Conservation (phyloP, 345 rosid genomes). For the Gossypium thurberi region DNA sequence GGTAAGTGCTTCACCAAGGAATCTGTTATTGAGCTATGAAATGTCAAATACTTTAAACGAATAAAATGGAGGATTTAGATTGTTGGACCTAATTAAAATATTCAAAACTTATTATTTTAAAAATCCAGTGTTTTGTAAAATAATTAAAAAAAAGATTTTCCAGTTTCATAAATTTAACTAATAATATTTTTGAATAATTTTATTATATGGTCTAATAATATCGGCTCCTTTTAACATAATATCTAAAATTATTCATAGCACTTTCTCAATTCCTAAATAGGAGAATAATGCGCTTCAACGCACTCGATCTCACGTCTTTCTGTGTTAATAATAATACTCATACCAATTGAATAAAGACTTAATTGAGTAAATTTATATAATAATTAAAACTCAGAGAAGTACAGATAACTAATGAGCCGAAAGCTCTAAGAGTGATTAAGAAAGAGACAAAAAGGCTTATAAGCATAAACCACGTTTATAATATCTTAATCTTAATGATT, state of each 20-base stretch:
- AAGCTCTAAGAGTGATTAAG: not conserved
- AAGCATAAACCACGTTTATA: not conserved
- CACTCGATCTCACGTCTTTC: accelerated
- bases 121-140: not conserved
- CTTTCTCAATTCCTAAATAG: accelerated
- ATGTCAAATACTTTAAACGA: not conserved
- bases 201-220: no score
- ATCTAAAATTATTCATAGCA: accelerated
- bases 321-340: no score
- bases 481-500: not conserved
- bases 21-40: not conserved
- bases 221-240: no score
- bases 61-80: not conserved
- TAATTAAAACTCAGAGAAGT: not conserved
- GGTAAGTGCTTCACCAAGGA: not conserved
- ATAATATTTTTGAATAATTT: no score
- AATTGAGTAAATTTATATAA: not conserved
- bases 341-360: no score
- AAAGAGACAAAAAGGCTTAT: not conserved
- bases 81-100: not conserved
- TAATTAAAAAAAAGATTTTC: not conserved
- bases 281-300: no score
- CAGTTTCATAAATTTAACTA: not conserved
- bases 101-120: not conserved
- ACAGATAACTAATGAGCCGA: not conserved